phyloP scores from a whole-genome alignment of 75 land plant species.

The Larix kaempferi region DNA sequence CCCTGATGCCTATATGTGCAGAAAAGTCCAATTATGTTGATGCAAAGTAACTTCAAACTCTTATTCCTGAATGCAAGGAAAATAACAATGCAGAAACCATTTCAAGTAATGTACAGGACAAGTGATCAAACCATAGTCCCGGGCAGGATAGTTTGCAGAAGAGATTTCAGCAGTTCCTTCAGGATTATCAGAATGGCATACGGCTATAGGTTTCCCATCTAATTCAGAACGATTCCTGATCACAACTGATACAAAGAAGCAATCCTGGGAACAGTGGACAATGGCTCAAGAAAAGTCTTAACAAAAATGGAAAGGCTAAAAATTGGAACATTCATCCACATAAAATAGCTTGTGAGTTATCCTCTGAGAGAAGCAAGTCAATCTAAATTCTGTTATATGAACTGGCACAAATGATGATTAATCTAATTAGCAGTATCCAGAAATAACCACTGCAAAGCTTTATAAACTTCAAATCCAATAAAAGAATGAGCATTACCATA shows the following conservation, averaged over 20 bases:
- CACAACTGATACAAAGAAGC: constrained; percentile 95
- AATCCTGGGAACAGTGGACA: constrained; percentile 55
- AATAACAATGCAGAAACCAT: not conserved
- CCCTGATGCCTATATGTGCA: constrained; percentile 61
- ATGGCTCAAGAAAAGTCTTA: not conserved
- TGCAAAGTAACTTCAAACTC: not conserved
- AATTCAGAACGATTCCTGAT: constrained; percentile 71
- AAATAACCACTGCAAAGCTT: not conserved
- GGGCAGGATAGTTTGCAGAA: constrained; percentile 97
- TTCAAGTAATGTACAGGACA: not conserved
- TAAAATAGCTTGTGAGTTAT: not conserved
- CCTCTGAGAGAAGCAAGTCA: not conserved
- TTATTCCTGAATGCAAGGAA: not conserved
- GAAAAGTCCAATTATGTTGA: constrained; percentile 1
- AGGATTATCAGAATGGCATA: constrained; percentile 92
- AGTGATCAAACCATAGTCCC: constrained; percentile 65
- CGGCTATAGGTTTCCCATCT: constrained; percentile 85
- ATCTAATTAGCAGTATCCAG: not conserved
- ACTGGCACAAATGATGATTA: not conserved
- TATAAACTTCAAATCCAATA: not conserved
- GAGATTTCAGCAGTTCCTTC: constrained; percentile 98
- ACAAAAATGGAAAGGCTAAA: not conserved
- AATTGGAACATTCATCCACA: not conserved
- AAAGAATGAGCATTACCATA: constrained; percentile 57
- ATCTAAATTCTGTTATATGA: not conserved